phyloP scores from a whole-genome alignment of 495 filamentous ascomycete species.

The Penicillium malachiteum region DNA sequence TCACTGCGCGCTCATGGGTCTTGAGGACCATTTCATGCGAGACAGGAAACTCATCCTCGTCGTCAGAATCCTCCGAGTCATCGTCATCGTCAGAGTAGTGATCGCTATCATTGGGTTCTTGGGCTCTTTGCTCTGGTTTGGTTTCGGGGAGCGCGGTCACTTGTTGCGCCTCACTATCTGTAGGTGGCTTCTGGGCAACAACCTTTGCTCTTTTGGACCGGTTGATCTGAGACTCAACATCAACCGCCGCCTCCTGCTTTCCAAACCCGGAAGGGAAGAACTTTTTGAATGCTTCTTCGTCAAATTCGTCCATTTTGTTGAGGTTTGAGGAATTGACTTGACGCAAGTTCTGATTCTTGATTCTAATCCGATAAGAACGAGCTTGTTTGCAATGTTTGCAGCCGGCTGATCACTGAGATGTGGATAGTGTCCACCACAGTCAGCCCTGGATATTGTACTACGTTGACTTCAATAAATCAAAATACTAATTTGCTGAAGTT shows the following conservation, averaged over 20 bases:
- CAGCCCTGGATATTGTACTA: neutral
- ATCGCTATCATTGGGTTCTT: constrained; percentile 38
- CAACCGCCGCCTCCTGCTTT: constrained; percentile 69
- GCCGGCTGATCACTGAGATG: neutral
- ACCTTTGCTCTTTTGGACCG: constrained; percentile 62
- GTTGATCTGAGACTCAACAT: constrained; percentile 77
- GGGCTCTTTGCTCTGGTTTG: constrained; percentile 21
- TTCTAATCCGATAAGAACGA: constrained; percentile 22
- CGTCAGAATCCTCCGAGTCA: constrained; percentile 58
- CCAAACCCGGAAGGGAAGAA: constrained; percentile 86
- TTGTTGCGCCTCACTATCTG: constrained; percentile 21
- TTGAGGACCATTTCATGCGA: constrained; percentile 91
- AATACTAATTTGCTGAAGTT: too few relatives aligned
- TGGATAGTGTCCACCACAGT: neutral
- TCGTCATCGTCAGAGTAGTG: constrained; percentile 40
- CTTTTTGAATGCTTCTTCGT: constrained; percentile 79
- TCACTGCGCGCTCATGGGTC: constrained; percentile 87
- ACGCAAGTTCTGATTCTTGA: constrained; percentile 9
- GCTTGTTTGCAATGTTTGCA: constrained; percentile 45
- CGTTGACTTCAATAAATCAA: neutral
- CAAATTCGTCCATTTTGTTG: constrained; percentile 58
- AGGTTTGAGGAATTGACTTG: constrained; percentile 3
- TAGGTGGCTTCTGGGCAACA: constrained; percentile 25
- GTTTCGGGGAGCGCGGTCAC: constrained; percentile 18
- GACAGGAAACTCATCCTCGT: constrained; percentile 87